phyloP scores from a whole-genome alignment of 306 rosid species.

The Fagus crenata region DNA sequence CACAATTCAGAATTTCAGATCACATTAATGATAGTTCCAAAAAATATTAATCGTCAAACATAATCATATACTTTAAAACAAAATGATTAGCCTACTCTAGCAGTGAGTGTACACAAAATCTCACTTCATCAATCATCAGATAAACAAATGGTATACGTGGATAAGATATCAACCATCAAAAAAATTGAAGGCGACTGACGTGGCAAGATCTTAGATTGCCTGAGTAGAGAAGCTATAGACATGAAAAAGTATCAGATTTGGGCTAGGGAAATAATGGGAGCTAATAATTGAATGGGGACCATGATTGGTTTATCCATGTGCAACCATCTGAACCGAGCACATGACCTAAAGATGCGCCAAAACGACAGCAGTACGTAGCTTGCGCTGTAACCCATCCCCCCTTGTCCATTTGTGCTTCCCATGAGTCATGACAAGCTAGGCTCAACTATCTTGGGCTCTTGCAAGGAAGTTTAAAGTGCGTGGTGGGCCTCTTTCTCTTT shows the following conservation, averaged over 20 bases:
- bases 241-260: background rate
- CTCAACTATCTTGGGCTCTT: background rate
- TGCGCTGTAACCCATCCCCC: slow-evolving; percentile 16
- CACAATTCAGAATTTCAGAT: too few relatives aligned
- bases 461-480: too few relatives aligned
- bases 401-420: slow-evolving; percentile 1
- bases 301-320: slow-evolving; percentile 22
- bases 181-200: background rate
- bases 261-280: background rate
- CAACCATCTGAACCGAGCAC: background rate
- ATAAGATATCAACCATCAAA: background rate
- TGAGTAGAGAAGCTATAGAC: background rate
- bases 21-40: too few relatives aligned
- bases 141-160: background rate
- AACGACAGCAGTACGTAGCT: background rate
- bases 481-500: too few relatives aligned
- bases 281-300: background rate
- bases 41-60: background rate
- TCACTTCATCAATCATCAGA: background rate
- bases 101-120: background rate
- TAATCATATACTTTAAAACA: background rate
- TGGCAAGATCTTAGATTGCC: slow-evolving; percentile 14
- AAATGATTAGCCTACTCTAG: background rate
- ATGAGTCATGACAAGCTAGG: background rate
- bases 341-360: background rate